Percentiles rank a stretch among this genome's conserved stretches.
These are phyloP conservation scores for Stylosanthes scabra DNA, from an alignment of 331 rosid genomes.

Conservation along the genomic window DNA sequence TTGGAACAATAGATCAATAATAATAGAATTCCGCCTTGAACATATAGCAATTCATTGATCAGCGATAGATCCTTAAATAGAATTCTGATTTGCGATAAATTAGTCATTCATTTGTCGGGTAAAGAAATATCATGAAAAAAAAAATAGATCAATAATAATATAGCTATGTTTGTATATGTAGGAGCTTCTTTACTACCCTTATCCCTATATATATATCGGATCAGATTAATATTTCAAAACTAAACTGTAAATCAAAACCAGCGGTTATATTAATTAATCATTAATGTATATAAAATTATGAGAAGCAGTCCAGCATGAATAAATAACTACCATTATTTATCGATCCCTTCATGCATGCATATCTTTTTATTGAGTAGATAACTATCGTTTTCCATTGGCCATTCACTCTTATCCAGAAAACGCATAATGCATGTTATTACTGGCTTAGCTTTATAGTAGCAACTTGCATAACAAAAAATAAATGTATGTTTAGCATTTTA, in stretches of 20 bases:
- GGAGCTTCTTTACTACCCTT: background rate
- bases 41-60: too few relatives aligned
- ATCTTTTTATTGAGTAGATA: background rate
- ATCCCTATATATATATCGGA: background rate
- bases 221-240: background rate
- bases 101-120: too few relatives aligned
- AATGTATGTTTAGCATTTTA: background rate
- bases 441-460: constrained; percentile 5
- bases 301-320: too few relatives aligned
- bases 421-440: background rate
- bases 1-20: background rate
- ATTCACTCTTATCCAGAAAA: background rate
- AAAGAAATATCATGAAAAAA: too few relatives aligned
- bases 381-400: constrained; percentile 14
- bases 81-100: too few relatives aligned
- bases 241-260: background rate
- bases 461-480: background rate
- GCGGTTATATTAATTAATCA: background rate
- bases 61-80: too few relatives aligned
- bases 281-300: background rate
- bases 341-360: background rate
- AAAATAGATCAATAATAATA: too few relatives aligned
- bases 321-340: background rate
- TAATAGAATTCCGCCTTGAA: too few relatives aligned
- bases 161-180: background rate